Percentiles rank a stretch among this genome's conserved stretches.
phyloP scores from a whole-genome alignment of 768 basidiomycete species.

The Trametopsis cervina region DNA sequence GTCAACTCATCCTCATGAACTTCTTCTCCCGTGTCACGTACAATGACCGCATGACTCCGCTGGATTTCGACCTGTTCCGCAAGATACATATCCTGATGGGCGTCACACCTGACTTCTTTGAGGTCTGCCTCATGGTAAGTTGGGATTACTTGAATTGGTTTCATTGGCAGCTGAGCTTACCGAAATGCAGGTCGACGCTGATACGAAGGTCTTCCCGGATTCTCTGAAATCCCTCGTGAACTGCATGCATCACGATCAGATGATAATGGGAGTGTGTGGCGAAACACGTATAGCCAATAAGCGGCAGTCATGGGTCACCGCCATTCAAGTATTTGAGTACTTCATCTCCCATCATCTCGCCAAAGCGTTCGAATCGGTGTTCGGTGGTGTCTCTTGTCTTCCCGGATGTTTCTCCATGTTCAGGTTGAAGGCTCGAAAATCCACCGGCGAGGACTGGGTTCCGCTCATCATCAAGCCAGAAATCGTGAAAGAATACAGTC shows the following conservation, averaged over 20 bases:
- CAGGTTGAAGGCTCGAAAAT: slow-evolving; percentile 86
- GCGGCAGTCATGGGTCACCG: slow-evolving; percentile 95
- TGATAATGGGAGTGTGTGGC: slow-evolving; percentile 99
- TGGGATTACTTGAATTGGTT: not conserved
- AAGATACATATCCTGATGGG: slow-evolving; percentile 96
- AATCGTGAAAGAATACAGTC: slow-evolving; percentile 96
- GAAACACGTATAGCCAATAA: slow-evolving; percentile 99
- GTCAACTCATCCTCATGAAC: slow-evolving; percentile 98
- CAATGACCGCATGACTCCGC: slow-evolving; percentile 96
- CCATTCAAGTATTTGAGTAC: slow-evolving; percentile 97
- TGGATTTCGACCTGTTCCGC: slow-evolving; percentile 97
- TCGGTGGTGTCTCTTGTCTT: slow-evolving; percentile 97
- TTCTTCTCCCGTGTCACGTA: slow-evolving; percentile 99
- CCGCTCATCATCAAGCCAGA: slow-evolving; percentile 96
- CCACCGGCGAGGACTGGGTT: slow-evolving; percentile 91
- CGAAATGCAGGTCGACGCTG: slow-evolving; percentile 81
- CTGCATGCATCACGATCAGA: slow-evolving; percentile 96
- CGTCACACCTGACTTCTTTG: slow-evolving; percentile 98
- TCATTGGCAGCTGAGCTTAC: not conserved
- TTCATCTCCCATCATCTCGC: slow-evolving; percentile 98
- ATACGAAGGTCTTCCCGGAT: slow-evolving; percentile 91
- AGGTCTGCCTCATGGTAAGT: slow-evolving; percentile 92
- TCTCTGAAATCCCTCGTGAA: slow-evolving; percentile 91
- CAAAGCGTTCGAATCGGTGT: slow-evolving; percentile 98
- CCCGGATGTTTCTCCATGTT: slow-evolving; percentile 99